Evolutionary conservation across 495 filamentous ascomycete species (phyloP), one percentile per base, ranked within the genome.

Genomic region (Cenococcum geophilum): DNA sequence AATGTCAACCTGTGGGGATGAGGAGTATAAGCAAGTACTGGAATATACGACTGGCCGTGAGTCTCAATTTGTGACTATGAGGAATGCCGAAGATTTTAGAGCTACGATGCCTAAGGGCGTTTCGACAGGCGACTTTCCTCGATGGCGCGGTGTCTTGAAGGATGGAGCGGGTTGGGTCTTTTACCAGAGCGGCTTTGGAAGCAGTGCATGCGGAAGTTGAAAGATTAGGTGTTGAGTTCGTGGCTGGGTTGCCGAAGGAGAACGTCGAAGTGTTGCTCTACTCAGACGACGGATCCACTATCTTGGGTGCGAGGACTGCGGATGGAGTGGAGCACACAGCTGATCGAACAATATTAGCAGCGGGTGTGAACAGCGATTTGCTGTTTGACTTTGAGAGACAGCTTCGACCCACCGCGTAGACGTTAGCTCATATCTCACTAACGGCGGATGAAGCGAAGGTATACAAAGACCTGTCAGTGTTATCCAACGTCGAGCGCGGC

Each of bases 381-480:
- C 62, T 82, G 0, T 68, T 82, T 0, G 77, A 82, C 62, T 76
- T 82, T 53, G 68, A 80, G 68, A 74, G 77, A 20, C 80, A 83
- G 64, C 69, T 83, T 5, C 72, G 79, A 32, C 79, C 80, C 4
- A 82, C 78, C 69, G 80, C 79, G 4, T 82, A 78, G 80, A 82
- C 79, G 3, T 62, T 82, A 5, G 73, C 72, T 23, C 80, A 82
- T 60, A 78, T 82, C 21, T 65, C 67, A 1, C 73, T 83, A 75
- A 79, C 74, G 1, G 55, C 71, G 0, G 72, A 76, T 6, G 80
- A 83, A 58, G 69, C 70, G 0, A 47, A 70, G 25, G 21, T 70
- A 0, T 82, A 77, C 61, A 71, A 65, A 34, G 70, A 79, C 23
- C 71, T 82, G 0, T 79, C 80, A 0, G 79, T 83, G 0, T 65